Percentiles rank a stretch among this genome's conserved stretches.
phyloP scores from a whole-genome alignment of 1,139 yeast species.

The Wickerhamomyces sp. region DNA sequence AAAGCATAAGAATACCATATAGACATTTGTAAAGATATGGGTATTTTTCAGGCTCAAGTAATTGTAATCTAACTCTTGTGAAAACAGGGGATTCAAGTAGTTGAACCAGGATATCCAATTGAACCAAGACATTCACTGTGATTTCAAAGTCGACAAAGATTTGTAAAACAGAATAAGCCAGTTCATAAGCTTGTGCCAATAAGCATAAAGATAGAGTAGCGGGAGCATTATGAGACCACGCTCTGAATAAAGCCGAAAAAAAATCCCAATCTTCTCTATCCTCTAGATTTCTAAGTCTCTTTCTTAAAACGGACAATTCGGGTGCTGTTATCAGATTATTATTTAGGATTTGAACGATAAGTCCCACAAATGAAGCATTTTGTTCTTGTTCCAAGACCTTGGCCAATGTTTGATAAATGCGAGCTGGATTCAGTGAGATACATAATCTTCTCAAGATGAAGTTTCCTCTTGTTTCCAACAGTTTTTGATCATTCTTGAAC shows the following conservation, averaged over 20 bases:
- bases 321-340: slow-evolving; percentile 86
- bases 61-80: slow-evolving; percentile 77
- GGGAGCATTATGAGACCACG: slow-evolving; percentile 93
- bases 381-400: slow-evolving; percentile 61
- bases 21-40: slow-evolving; percentile 83
- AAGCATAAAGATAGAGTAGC: slow-evolving; percentile 85
- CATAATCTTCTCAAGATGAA: slow-evolving; percentile 83
- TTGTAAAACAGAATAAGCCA: slow-evolving; percentile 78
- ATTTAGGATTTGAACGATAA: slow-evolving; percentile 82
- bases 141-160: slow-evolving; percentile 72
- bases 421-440: slow-evolving; percentile 72
- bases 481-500: slow-evolving; percentile 61
- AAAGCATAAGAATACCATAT: slow-evolving; percentile 87
- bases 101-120: slow-evolving; percentile 77
- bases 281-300: slow-evolving; percentile 49
- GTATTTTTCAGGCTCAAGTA: slow-evolving; percentile 79
- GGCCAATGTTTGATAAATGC: slow-evolving; percentile 78
- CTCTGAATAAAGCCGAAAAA: slow-evolving; percentile 73
- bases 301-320: slow-evolving; percentile 68
- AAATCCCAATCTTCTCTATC: slow-evolving; percentile 59
- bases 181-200: slow-evolving; percentile 82
- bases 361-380: slow-evolving; percentile 68
- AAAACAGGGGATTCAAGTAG: slow-evolving; percentile 85
- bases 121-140: slow-evolving; percentile 65
- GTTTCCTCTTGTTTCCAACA: slow-evolving; percentile 71